Evolutionary conservation across 2,329 filamentous ascomycete genomes (phyloP), one percentile per base, ranked within the genome.

Genomic region (Ustilaginoidea virens): DNA sequence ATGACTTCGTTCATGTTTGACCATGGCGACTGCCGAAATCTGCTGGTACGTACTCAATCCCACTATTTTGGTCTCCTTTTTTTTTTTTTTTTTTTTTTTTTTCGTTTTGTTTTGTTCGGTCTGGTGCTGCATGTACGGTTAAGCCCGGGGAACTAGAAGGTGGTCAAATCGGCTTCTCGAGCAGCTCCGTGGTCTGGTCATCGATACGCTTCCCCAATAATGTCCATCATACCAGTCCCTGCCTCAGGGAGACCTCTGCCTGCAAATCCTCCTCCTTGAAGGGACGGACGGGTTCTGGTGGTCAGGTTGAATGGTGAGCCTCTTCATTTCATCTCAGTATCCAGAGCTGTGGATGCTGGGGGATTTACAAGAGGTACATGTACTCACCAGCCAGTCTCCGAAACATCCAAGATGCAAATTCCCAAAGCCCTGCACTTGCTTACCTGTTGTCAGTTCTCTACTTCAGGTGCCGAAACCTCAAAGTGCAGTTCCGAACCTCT

Each of bases 1-100:
- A 59, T 85, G 25, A 73, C 74, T 17, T 80, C 76, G 8, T 76
- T 98, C 36, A 56, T 93, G 15, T 55, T 96, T 25, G 53, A 66
- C 1, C 63, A 73, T 35, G 51, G 56, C 2, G 80, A 96, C 51
- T 86, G 82, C 33, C 40, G 37, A 10, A 43, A 45, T 18, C 30
- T 59, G 14, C 33, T 44, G 41, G 55, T 59, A 49, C 52, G 54
- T 53, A 19, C 12, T 13, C 15, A 3, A 18, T 10, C 5, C 11
- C 7, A n/a, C n/a, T n/a, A 3, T 11, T 23, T 18, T 22, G 29
- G 19, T 7, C 7, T 20, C 19, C 18, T 25, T 16, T 17, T n/a
- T n/a, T n/a, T n/a, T n/a, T n/a, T n/a, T n/a, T n/a, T n/a, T n/a
- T n/a, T n/a, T n/a, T n/a, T n/a, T n/a, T n/a, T n/a, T n/a, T n/a